Conservation (phyloP, 1,139 yeast genomes). For the Sugiyamaella sp. region DNA sequence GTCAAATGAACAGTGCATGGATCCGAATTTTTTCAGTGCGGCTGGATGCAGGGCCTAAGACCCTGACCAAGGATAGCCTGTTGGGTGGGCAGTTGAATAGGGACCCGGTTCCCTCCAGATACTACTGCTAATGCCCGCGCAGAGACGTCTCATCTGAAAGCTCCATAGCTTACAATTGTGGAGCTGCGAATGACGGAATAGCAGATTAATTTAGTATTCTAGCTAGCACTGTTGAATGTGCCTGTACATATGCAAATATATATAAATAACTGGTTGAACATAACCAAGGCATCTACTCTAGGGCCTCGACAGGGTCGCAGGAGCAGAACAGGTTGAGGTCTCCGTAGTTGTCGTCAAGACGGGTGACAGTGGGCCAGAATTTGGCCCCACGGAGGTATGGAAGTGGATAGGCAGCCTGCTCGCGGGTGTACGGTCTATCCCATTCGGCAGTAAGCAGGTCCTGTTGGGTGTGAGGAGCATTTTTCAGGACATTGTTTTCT, state of each 20-base stretch:
- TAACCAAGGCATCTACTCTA: conserved; percentile 23
- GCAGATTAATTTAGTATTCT: not conserved
- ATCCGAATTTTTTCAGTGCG: conserved; percentile 6
- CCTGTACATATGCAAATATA: conserved; percentile 15
- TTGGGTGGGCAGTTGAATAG: too few species aligned
- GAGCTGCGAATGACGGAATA: too few species aligned
- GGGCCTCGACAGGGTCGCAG: conserved; percentile 51
- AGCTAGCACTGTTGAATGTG: conserved; percentile 14
- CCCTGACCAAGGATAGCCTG: too few species aligned
- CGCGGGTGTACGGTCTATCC: conserved; percentile 87
- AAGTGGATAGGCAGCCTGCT: conserved; percentile 91
- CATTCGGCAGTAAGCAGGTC: conserved; percentile 78
- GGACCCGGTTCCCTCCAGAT: too few species aligned
- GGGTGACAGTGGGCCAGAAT: conserved; percentile 94
- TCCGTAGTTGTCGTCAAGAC: conserved; percentile 93
- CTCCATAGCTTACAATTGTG: too few species aligned
- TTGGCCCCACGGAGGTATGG: conserved; percentile 70
- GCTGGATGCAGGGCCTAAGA: conserved; percentile 8
- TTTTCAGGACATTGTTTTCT: conserved; percentile 73
- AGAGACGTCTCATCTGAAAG: too few species aligned
- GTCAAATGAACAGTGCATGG: too few species aligned
- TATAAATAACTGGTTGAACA: conserved; percentile 21
- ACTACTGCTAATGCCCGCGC: too few species aligned
- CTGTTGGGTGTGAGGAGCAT: conserved; percentile 88
- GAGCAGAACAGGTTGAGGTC: conserved; percentile 92